phyloP scores from a whole-genome alignment of 208 protist species.

The Vickermania ingenoplastis region DNA sequence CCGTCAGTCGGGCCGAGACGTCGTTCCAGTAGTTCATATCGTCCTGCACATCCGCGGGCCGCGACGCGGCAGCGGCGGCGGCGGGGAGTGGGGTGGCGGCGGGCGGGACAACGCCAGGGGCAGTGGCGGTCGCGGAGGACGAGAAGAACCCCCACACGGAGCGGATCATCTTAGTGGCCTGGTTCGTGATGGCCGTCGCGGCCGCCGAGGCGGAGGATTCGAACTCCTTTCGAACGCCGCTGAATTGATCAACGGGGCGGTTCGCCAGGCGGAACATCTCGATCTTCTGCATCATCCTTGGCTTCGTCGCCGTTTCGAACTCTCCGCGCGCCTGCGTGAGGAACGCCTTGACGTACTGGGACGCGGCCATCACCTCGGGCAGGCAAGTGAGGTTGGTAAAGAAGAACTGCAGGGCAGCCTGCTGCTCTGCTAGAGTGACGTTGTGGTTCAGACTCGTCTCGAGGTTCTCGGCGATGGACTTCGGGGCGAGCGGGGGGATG shows the following conservation, averaged over 20 bases:
- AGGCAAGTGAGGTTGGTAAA: constrained; percentile 55
- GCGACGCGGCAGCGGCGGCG: no score
- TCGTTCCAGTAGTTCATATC: not conserved
- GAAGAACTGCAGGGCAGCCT: constrained; percentile 52
- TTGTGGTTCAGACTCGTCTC: constrained; percentile 56
- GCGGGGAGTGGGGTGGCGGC: not conserved
- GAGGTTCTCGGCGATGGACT: constrained; percentile 49
- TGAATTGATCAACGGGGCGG: constrained; percentile 33
- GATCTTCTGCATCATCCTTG: constrained; percentile 26
- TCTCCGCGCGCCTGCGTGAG: constrained; percentile 65
- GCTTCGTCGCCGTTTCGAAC: constrained; percentile 49
- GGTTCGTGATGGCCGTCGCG: constrained; percentile 35
- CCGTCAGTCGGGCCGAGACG: not conserved
- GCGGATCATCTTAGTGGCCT: constrained; percentile 48
- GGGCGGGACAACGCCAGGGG: not conserved
- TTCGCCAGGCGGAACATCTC: constrained; percentile 32
- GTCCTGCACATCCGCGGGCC: not conserved
- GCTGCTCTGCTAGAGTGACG: constrained; percentile 45
- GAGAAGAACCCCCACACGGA: constrained; percentile 43
- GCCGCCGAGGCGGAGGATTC: constrained; percentile 35
- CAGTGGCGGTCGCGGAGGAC: not conserved
- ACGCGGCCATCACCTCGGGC: constrained; percentile 73
- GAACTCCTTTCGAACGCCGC: constrained; percentile 22
- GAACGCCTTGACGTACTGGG: constrained; percentile 55
- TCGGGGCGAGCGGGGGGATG: constrained; percentile 67